Conservation (phyloP, 176 grass and related monocot genomes). For the Ensete ventricosum region DNA sequence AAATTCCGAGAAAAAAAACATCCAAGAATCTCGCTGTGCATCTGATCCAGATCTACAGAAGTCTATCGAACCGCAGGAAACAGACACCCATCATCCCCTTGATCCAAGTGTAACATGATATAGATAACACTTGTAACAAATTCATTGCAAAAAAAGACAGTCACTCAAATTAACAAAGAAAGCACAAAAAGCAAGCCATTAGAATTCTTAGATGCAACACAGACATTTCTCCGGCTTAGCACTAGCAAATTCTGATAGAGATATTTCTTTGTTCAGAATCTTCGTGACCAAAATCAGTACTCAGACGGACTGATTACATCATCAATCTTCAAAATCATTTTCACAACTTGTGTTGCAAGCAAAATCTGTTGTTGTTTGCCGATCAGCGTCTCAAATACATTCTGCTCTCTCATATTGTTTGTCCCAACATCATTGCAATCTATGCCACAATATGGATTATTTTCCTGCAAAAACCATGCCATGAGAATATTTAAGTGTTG, state of each 20-base stretch:
- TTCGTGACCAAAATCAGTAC: not conserved
- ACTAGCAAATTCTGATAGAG: not conserved
- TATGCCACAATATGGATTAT: not conserved
- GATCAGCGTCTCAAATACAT: slow-evolving; percentile 7
- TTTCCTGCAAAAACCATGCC: not conserved
- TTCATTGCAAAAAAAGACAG: too few relatives aligned
- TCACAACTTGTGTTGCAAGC: slow-evolving; percentile 5
- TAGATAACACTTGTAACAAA: too few relatives aligned
- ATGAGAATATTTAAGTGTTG: too few relatives aligned
- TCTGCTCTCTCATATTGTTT: slow-evolving; percentile 9
- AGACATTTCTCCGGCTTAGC: not conserved
- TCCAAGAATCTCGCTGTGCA: too few relatives aligned
- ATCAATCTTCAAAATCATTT: slow-evolving; percentile 15
- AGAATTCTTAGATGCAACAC: too few relatives aligned
- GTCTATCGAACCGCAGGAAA: too few relatives aligned
- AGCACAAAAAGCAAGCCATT: too few relatives aligned
- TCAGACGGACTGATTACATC: not conserved
- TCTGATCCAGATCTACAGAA: too few relatives aligned
- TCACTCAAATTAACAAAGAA: too few relatives aligned
- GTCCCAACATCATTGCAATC: slow-evolving; percentile 12
- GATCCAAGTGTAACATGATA: too few relatives aligned
- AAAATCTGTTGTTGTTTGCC: slow-evolving; percentile 8
- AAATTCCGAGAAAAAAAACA: too few relatives aligned
- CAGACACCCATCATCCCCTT: too few relatives aligned
- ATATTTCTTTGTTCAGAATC: not conserved